Base-by-base conservation (phyloP, 768 basidiomycete genomes). In the Russula virescens region DNA sequence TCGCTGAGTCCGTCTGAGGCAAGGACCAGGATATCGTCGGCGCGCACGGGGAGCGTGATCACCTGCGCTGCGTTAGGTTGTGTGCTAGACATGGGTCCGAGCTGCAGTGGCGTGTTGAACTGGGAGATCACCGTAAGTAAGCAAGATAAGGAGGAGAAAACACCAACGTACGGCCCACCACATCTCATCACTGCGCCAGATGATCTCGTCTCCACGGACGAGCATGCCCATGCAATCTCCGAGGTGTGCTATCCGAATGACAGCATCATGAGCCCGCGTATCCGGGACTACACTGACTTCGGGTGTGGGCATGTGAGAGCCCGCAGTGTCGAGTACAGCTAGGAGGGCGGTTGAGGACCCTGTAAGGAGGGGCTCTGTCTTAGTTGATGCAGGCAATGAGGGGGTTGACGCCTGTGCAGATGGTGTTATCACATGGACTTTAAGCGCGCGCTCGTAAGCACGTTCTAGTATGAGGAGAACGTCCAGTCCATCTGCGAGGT, bases 141-240 rank as follows among this genome's bases (percentile, higher is more conserved):
- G 23, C 47, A 53, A 18, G 14, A 45, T 19, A 11, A n/a, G 25
- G 49, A 56, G 42, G 43, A 56, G 40, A 19, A n/a, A 25, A 3
- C 23, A 25, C 46, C 23, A 34, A 78, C 84, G 71, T 69, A 85
- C 84, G 16, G 80, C 81, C 82, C 92, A 94, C 84, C 94, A 94
- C 91, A 96, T 95, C 73, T 97, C 95, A 47, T 90, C 83, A 53
- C 86, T 89, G 35, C 94, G 80, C 86, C 93, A 97, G 1, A 85
- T 83, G 48, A 97, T 85, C 58, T 83, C 78, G 49, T 88, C 83
- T 7, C 82, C 86, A 2, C 94, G 83, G 21, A 98, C 84, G 23
- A 97, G 80, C 81, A 91, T 88, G 25, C 87, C 86, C 82, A 89
- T 88, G 71, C 92, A 92, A 69, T 95, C 92, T 10, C 93, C 92